Conservation (phyloP, 257 asterid species). For the Coffea canephora region DNA sequence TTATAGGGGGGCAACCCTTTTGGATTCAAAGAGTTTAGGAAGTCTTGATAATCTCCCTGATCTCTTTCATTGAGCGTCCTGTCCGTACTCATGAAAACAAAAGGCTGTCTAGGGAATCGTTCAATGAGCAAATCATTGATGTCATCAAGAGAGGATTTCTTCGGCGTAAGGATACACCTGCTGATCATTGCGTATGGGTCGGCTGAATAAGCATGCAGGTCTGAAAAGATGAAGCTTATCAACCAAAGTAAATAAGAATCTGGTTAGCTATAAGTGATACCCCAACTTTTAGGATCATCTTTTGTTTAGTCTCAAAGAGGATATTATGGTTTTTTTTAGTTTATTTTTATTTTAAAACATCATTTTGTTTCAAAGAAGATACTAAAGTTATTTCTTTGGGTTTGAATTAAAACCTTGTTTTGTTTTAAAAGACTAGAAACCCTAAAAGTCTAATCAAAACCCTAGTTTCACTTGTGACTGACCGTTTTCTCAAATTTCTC, state of each 20-base stretch:
- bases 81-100: neutral
- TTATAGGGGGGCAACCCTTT: neutral
- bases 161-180: neutral
- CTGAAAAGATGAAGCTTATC: neutral
- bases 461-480: no score
- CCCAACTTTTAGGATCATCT: no score
- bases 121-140: neutral
- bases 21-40: neutral
- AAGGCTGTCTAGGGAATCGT: neutral
- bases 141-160: neutral
- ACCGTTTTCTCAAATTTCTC: no score
- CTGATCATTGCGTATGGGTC: neutral
- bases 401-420: no score
- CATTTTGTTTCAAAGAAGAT: no score
- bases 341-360: no score
- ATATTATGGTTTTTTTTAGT: no score
- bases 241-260: neutral
- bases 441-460: no score
- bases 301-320: no score
- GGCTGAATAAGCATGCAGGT: neutral
- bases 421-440: no score
- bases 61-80: neutral
- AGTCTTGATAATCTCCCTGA: neutral
- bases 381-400: no score
- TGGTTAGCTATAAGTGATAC: no score